Evolutionary conservation across 169 alveolate species (phyloP).

Genomic region (Cryptosporidium andersoni): DNA sequence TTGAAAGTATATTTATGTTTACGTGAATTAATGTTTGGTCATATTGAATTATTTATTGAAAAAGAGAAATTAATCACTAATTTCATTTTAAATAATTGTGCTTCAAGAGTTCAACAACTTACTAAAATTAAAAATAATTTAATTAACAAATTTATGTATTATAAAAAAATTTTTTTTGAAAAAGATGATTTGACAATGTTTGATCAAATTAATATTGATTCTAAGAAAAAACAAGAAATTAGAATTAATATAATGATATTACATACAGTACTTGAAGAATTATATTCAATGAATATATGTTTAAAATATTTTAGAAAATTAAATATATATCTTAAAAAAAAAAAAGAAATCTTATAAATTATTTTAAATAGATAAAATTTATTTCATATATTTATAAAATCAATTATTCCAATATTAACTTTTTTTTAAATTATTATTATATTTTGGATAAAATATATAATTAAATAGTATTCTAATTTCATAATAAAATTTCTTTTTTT

Average conservation of each 20-base stretch:
- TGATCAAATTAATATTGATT: too few relatives aligned
- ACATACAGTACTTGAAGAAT: conserved; percentile 22
- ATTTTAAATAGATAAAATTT: background rate
- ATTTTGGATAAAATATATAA: too few relatives aligned
- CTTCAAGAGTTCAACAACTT: background rate
- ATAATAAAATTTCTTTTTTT: too few relatives aligned
- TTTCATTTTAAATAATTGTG: conserved; percentile 19
- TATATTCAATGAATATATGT: conserved; percentile 25
- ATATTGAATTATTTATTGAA: background rate
- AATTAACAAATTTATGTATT: background rate
- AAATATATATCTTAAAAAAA: background rate
- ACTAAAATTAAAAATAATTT: background rate
- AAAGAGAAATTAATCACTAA: conserved; percentile 6
- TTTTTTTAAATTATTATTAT: background rate
- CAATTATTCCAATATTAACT: background rate
- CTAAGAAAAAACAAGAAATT: conserved; percentile 11
- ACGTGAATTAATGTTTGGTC: conserved; percentile 18
- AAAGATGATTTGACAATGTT: background rate
- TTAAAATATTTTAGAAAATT: conserved; percentile 4
- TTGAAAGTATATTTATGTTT: conserved; percentile 16
- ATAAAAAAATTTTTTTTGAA: background rate
- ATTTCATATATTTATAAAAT: background rate
- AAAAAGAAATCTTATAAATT: background rate
- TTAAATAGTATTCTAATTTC: too few relatives aligned
- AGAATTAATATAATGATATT: conserved; percentile 18